Percentiles rank a stretch among this genome's conserved stretches.
Evolutionary conservation across 495 filamentous ascomycete genomes (phyloP).

Genomic region (Podospora bellae-mahoneyi): DNA sequence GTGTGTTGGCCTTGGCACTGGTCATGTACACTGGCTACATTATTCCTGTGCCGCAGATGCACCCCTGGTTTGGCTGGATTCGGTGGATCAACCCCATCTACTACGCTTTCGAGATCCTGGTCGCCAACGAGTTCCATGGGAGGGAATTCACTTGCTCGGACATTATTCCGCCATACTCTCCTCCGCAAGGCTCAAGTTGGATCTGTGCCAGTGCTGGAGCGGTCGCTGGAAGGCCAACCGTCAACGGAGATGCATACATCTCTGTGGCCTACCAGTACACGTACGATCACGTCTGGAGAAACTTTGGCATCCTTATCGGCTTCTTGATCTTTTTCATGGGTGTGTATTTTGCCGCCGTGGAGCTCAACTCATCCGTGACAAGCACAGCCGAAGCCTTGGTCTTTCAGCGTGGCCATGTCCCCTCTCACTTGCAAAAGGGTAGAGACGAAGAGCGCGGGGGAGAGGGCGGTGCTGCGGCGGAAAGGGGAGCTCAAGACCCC

Average conservation of each 20-base stretch:
- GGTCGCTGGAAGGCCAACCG: conserved; percentile 45
- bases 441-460: conserved; percentile 40
- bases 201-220: conserved; percentile 51
- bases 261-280: conserved; percentile 55
- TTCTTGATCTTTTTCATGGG: conserved; percentile 66
- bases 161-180: conserved; percentile 45
- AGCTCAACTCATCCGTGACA: conserved; percentile 45
- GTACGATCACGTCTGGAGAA: conserved; percentile 68
- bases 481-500: conserved; percentile 24
- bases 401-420: conserved; percentile 30
- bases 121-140: conserved; percentile 68
- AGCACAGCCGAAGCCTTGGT: conserved; percentile 34
- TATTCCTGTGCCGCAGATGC: conserved; percentile 70
- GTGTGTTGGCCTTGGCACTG: conserved; percentile 64
- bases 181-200: conserved; percentile 44
- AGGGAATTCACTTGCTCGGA: conserved; percentile 40
- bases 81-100: conserved; percentile 76
- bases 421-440: conserved; percentile 21
- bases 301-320: conserved; percentile 70
- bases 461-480: not conserved
- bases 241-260: conserved; percentile 64
- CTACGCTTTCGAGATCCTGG: conserved; percentile 70
- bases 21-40: conserved; percentile 82
- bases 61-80: conserved; percentile 79
- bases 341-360: conserved; percentile 60